These are phyloP conservation scores for Mesembryanthemum crystallinum DNA, from an alignment of 148 eudicot species.

Conservation along the genomic window DNA sequence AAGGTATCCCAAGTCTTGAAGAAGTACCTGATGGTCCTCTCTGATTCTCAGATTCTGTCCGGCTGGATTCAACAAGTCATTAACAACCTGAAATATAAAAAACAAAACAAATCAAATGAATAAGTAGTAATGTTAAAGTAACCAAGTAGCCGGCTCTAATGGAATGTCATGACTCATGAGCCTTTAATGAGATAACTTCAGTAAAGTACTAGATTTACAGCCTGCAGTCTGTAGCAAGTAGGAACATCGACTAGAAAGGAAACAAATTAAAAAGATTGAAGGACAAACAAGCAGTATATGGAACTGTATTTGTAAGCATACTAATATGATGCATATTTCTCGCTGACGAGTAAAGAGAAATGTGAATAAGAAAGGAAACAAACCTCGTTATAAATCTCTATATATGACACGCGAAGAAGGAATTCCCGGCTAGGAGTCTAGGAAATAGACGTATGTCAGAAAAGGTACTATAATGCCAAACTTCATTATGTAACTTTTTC, in stretches of 20 bases:
- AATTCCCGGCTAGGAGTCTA: conserved; percentile 96
- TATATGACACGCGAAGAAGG: conserved; percentile 91
- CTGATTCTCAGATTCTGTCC: conserved; percentile 94
- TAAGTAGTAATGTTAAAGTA: conserved; percentile 13
- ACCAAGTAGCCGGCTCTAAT: conserved; percentile 1
- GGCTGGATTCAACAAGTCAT: conserved; percentile 97
- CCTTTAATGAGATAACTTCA: not conserved
- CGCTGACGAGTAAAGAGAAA: not conserved
- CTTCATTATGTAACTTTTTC: not conserved
- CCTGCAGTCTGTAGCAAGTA: not conserved
- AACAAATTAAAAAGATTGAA: not conserved
- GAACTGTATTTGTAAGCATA: not conserved
- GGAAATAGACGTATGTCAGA: conserved; percentile 25
- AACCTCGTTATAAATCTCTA: conserved; percentile 99
- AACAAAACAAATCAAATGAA: conserved; percentile 7
- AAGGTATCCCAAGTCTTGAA: conserved; percentile 13
- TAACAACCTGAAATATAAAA: conserved; percentile 69
- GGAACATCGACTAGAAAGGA: not conserved
- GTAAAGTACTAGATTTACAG: not conserved
- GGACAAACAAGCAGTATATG: not conserved
- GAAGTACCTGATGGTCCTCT: conserved; percentile 85
- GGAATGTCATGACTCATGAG: conserved; percentile 1
- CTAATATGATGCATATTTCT: not conserved
- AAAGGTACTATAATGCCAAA: not conserved
- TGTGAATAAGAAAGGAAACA: conserved; percentile 6